Evolutionary conservation across 441 rosid genomes (phyloP), one percentile per base, ranked within the genome.

Genomic region (Daphne laureola): DNA sequence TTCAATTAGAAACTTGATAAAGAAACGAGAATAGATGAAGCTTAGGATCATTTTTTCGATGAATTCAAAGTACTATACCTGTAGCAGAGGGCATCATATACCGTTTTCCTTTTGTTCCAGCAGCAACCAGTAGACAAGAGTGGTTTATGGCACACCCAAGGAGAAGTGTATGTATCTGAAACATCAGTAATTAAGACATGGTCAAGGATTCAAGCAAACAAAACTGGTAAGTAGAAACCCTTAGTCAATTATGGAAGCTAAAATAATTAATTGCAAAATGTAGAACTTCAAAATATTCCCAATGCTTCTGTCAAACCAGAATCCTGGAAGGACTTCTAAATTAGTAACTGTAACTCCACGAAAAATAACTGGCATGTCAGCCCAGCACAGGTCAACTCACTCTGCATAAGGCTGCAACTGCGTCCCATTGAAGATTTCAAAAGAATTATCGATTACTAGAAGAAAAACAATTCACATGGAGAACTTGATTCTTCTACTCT

Each of bases 41-140:
- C 26, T 11, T 26, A 27, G 35, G 12, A 48, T n/a, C 44, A 4
- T 15, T 68, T 35, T 25, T 13, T 15, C 15, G 56, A 54, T 25
- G 57, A 58, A 52, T 45, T 16, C 56, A 25, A 40, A 46, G 27
- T 15, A 31, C 46, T 67, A 12, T 70, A 86, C 98, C 86, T 86
- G 78, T 86, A 48, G 98, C 76, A 67, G 86, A 93, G 17, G 91
- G 93, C 91, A 86, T 75, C 93, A 86, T 86, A 69, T 69, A 88
- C 49, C 98, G 76, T 57, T 79, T 78, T 55, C 94, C 96, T 76
- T 77, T 77, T 21, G 82, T 72, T 17, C 96, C 96, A 8, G 98
- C 80, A 43, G 96, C 82, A 55, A 86, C 91, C 44, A 92, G 72
- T 15, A 92, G 68, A 67, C 93, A 84, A 53, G 95, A 91, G 35